Evolutionary conservation across 441 rosid species (phyloP), one percentile per base, ranked within the genome.

Genomic region (Euphorbia corollata): DNA sequence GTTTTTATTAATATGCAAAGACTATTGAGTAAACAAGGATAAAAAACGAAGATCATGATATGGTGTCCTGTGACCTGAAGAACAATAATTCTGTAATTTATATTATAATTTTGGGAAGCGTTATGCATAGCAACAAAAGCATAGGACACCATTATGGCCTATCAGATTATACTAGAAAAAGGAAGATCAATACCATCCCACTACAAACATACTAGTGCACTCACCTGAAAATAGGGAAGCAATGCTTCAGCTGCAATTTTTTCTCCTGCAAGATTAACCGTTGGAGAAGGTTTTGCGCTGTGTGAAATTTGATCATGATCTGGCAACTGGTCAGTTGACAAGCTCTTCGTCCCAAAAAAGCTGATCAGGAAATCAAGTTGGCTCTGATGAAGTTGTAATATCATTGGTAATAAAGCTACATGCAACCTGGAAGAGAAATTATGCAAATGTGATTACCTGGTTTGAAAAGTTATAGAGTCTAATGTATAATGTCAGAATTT

Each of bases 151-250:
- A 47, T 19, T 20, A 20, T 23, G 16, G 36, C 59, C 34, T 7
- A 53, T 41, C 19, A 64, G 43, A 24, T 24, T 61, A 7, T 6
- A 30, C 63, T 43, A 27, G 32, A 64, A 76, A 72, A 7, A 53
- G 54, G 55, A 63, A 57, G 4, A 62, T 20, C 27, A 64, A 63
- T 63, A 65, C 47, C 61, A 73, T 18, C 64, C 58, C 65, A 63
- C 30, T 48, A 67, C 48, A 67, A 68, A 50, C 20, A 68, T 13
- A 57, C 9, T 45, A 12, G 41, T 61, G 51, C 43, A 73, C 81
- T 83, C 71, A 85, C 99, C 99, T 92, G 98, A 74, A 96, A 89
- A 85, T 84, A 96, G 48, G 99, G 99, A 71, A 96, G 98, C 83
- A 96, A 79, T 50, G 97, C 98, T 77, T 96, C 99, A 51, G 80